These are phyloP conservation scores for Periconia sp. DNA, from an alignment of 2,329 filamentous ascomycete genomes.

Conservation along the genomic window DNA sequence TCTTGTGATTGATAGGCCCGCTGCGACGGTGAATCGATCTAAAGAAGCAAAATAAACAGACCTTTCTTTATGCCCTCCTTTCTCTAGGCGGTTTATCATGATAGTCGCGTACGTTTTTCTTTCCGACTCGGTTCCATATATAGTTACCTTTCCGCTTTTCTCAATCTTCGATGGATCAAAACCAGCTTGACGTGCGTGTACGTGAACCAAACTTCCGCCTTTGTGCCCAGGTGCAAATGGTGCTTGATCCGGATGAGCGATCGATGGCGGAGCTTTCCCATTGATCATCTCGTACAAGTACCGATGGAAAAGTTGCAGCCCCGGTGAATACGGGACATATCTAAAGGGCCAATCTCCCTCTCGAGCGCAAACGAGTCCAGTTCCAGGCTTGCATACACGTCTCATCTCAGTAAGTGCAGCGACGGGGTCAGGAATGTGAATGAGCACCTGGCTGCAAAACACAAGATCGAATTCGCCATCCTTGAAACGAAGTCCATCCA, in stretches of 20 bases:
- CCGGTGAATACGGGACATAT: constrained; percentile 15
- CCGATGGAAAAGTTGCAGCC: constrained; percentile 20
- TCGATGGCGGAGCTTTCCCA: neutral
- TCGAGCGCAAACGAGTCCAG: constrained; percentile 45
- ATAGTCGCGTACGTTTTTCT: constrained; percentile 24
- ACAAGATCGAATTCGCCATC: constrained; percentile 58
- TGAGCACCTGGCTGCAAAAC: constrained; percentile 55
- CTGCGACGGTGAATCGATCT: no score
- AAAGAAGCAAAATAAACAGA: constrained; percentile 1
- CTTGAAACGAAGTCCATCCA: constrained; percentile 41
- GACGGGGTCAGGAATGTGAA: constrained; percentile 54
- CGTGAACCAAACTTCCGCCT: constrained; percentile 23
- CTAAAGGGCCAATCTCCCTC: constrained; percentile 22
- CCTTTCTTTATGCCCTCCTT: constrained; percentile 23
- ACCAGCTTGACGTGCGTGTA: constrained; percentile 25
- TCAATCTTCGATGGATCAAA: constrained; percentile 16
- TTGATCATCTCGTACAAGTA: constrained; percentile 43
- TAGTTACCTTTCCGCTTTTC: constrained; percentile 10
- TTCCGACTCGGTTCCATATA: constrained; percentile 16
- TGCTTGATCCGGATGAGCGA: constrained; percentile 9
- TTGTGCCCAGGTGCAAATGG: constrained; percentile 22
- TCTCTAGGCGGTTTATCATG: constrained; percentile 14
- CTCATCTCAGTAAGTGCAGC: constrained; percentile 53
- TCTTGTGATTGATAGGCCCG: neutral
- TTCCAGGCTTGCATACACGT: constrained; percentile 51